Evolutionary conservation across 2,329 filamentous ascomycete species (phyloP), one percentile per base, ranked within the genome.

Genomic region (Cladosporium cucumerinum): DNA sequence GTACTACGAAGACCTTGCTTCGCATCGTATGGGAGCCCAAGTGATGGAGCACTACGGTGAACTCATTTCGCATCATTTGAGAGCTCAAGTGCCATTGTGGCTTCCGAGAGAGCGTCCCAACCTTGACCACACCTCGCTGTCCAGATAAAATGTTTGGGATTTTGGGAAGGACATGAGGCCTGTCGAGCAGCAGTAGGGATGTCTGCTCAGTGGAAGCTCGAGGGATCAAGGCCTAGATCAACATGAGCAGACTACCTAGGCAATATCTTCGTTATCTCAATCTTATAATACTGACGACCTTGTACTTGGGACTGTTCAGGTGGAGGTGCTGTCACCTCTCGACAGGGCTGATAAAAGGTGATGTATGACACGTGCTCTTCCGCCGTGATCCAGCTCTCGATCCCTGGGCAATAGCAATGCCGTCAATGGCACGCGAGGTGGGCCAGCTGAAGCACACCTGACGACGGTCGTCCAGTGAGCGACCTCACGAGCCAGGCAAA

Each of bases 401-500:
- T 54, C 54, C 54, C 30, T 21, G 32, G 21, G 12, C 54, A 32
- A 32, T 18, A 11, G 36, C 23, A 58, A 28, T 46, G 18, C 28
- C 28, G 30, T 34, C 43, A 32, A 61, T 26, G 58, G 28, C 58
- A 61, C 58, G 36, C 46, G 28, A 32, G 46, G 34, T 25, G 52
- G 32, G 28, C 32, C 21, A 36, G n/a, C 43, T 51, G 43, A 61
- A 32, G 43, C 39, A 51, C 21, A 23, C 57, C 21, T 49, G 30
- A 61, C 57, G 43, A 61, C 46, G 30, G 58, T 61, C 46, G 58
- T 61, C 58, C 28, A 34, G 58, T 34, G 46, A 51, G 28, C 28
- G 28, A 21, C 11, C 32, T 52, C 58, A 52, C 58, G 58, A 61
- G 57, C 57, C 57, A 61, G 43, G 26, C 43, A 51, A 34, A 61